These are phyloP conservation scores for Candida tetrigidarum DNA, from an alignment of 1,139 yeast genomes.

Conservation along the genomic window DNA sequence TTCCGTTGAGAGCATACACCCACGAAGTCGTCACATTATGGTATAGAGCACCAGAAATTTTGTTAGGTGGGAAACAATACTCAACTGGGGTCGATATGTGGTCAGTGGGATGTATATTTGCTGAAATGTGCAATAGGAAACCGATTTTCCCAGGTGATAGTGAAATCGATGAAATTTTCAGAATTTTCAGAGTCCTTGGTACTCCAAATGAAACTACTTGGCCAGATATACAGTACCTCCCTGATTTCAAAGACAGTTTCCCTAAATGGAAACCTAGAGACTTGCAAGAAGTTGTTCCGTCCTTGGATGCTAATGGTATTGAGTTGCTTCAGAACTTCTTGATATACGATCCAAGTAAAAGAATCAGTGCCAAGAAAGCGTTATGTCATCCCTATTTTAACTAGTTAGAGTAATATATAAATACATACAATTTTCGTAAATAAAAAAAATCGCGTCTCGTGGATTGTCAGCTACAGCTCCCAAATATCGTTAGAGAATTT, in stretches of 20 bases:
- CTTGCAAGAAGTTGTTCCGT: conserved; percentile 74
- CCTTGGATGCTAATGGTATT: conserved; percentile 79
- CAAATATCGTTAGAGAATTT: too few relatives aligned
- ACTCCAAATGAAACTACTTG: conserved; percentile 93
- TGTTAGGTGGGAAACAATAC: conserved; percentile 95
- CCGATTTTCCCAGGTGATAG: conserved; percentile 98
- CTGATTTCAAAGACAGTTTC: conserved; percentile 94
- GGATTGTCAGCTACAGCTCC: too few relatives aligned
- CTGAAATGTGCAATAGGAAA: conserved; percentile 96
- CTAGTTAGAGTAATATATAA: neutral
- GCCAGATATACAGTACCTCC: conserved; percentile 96
- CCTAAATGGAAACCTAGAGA: conserved; percentile 91
- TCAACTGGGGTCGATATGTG: conserved; percentile 99
- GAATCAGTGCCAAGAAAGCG: conserved; percentile 95
- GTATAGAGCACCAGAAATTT: conserved; percentile 97
- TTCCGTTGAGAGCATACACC: conserved; percentile 93
- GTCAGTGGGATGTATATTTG: conserved; percentile 98
- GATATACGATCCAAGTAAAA: conserved; percentile 89
- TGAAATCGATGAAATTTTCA: conserved; percentile 95
- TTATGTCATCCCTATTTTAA: conserved; percentile 88
- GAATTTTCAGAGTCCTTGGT: conserved; percentile 90
- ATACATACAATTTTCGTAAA: neutral
- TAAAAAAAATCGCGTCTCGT: too few relatives aligned
- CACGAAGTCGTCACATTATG: conserved; percentile 98
- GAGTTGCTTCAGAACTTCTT: conserved; percentile 81